Conservation (phyloP, 352 stramenopile genomes). For the Pythium sukuiense region DNA sequence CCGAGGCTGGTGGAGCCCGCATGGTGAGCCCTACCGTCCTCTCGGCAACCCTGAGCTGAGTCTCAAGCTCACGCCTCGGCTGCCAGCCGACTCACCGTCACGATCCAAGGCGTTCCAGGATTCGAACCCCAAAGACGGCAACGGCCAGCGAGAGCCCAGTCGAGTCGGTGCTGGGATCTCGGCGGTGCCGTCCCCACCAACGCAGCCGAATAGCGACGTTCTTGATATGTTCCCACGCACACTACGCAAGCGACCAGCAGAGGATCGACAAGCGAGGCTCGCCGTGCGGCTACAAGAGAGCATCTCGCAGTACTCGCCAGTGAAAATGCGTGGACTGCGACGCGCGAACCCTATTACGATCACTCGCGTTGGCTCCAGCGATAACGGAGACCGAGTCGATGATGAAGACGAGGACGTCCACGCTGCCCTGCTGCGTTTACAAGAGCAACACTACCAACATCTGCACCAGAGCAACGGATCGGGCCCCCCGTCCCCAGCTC, state of each 20-base stretch:
- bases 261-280: constrained; percentile 58
- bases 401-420: constrained; percentile 19
- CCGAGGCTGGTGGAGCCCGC: constrained; percentile 66
- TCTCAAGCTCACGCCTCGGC: constrained; percentile 64
- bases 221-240: constrained; percentile 40
- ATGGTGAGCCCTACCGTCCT: constrained; percentile 67
- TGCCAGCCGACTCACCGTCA: constrained; percentile 30
- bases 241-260: constrained; percentile 36
- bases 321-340: constrained; percentile 35
- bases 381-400: background rate
- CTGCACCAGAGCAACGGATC: background rate
- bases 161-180: constrained; percentile 17
- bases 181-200: constrained; percentile 5
- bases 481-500: background rate
- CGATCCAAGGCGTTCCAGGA: constrained; percentile 1
- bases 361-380: constrained; percentile 1
- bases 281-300: constrained; percentile 48
- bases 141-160: constrained; percentile 21
- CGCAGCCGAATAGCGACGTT: constrained; percentile 1
- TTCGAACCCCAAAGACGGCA: constrained; percentile 32
- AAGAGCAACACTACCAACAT: constrained; percentile 15
- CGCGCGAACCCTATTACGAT: constrained; percentile 17
- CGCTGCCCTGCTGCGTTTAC: constrained; percentile 8
- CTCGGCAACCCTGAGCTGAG: constrained; percentile 64
- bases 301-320: constrained; percentile 49